phyloP scores from a whole-genome alignment of 1,139 yeast species.

The Barnettozyma hawaiiensis region DNA sequence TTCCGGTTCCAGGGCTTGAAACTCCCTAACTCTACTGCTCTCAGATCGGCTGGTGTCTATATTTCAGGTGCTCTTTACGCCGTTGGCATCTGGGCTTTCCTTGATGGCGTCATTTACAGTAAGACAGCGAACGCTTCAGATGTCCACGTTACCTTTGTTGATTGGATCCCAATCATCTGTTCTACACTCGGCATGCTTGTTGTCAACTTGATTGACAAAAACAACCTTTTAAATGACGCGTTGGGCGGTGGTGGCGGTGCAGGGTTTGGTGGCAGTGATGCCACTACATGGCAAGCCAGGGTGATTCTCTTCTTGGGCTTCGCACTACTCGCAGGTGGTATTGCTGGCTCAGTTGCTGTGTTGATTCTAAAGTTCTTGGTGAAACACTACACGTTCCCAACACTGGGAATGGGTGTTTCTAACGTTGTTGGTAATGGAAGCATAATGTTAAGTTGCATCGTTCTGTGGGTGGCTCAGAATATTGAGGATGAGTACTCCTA shows the following conservation, averaged over 20 bases:
- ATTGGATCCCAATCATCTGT: slow-evolving; percentile 92
- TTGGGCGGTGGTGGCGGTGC: slow-evolving; percentile 39
- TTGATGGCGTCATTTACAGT: slow-evolving; percentile 85
- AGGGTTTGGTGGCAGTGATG: slow-evolving; percentile 33
- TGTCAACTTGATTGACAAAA: slow-evolving; percentile 86
- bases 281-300: slow-evolving; percentile 91
- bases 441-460: slow-evolving; percentile 81
- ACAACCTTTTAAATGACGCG: slow-evolving; percentile 59
- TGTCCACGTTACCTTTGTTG: slow-evolving; percentile 84
- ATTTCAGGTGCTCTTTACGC: slow-evolving; percentile 75
- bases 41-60: slow-evolving; percentile 73
- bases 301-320: slow-evolving; percentile 87
- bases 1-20: slow-evolving; percentile 54
- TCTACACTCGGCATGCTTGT: slow-evolving; percentile 88
- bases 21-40: slow-evolving; percentile 62
- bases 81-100: slow-evolving; percentile 81
- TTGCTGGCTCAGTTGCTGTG: slow-evolving; percentile 88
- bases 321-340: slow-evolving; percentile 87
- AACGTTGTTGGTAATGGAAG: slow-evolving; percentile 77
- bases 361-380: slow-evolving; percentile 77
- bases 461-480: slow-evolving; percentile 90
- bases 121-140: slow-evolving; percentile 78
- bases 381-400: slow-evolving; percentile 71
- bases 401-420: slow-evolving; percentile 90
- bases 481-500: slow-evolving; percentile 94